Base-by-base conservation (phyloP, 176 grass and related monocot genomes). In the Phoenix dactylifera region DNA sequence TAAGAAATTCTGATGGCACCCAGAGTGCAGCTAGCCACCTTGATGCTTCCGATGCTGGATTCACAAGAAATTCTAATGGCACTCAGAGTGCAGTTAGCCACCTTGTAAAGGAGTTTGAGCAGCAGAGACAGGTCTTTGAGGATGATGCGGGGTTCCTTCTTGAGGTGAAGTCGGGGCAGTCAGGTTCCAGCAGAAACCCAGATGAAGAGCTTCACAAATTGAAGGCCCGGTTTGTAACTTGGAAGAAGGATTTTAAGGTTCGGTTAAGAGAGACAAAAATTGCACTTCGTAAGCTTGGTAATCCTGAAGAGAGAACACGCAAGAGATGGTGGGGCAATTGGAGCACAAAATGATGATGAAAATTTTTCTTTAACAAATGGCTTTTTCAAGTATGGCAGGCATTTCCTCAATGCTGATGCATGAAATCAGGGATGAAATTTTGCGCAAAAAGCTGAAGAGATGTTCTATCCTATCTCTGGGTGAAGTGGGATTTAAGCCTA, bases 321-420 rank as follows among this genome's bases (percentile, higher is more conserved):
- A 98, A 89, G 75, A 88, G 71, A 89, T 98, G 94, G 88, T 98
- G 94, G 94, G 85, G 79, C 55, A 82, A 82, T 59, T 78, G 72
- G 61, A 74, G 61, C 58, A 19, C 72, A 30, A 90, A 82, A 68
- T 86, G 76, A 86, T 12, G 10, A 12, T 9, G 35, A 14, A 44
- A 12, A 44, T 14, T 44, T 14, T 14, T 14, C 10, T 12, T 44
- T 44, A 14, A 44, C 35, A 44, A 10, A 39, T 39, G 35, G 6
- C 35, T 39, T 39, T 39, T 39, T 39, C 35, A 39, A 44, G 10
- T 9, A 44, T 44, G 35, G 35, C 35, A 14, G 7, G 35, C 35
- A 14, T 44, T 44, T 44, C 35, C 12, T 44, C 2, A 12, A 12
- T 44, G 35, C 10, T 14, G 35, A 44, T 7, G 9, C 35, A 44